Percentiles rank a stretch among this genome's conserved stretches.
These are phyloP conservation scores for Hypoxylon subgilvum DNA, from an alignment of 495 filamentous ascomycete genomes.

Conservation along the genomic window DNA sequence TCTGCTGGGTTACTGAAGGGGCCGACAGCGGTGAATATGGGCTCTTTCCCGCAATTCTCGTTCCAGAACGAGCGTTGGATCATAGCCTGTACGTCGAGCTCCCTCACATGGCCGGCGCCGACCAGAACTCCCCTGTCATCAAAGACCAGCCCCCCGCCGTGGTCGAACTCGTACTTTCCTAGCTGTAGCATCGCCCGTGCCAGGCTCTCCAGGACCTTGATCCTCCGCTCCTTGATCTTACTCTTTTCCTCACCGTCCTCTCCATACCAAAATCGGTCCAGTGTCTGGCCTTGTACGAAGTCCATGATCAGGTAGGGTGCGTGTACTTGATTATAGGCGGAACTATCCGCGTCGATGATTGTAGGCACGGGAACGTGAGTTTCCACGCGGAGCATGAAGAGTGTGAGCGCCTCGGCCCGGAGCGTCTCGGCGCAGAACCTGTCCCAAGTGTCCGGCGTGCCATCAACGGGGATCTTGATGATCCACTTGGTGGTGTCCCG, in stretches of 20 bases:
- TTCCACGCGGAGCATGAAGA: constrained; percentile 24
- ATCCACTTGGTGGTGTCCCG: constrained; percentile 24
- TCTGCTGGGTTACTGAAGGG: constrained; percentile 5
- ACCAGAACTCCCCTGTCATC: constrained; percentile 14
- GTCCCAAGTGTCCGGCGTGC: constrained; percentile 31
- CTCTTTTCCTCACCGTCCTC: not conserved
- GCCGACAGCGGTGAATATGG: constrained; percentile 15
- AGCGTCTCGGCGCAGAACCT: constrained; percentile 18
- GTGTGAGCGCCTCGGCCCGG: constrained; percentile 27
- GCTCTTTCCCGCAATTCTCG: constrained; percentile 21
- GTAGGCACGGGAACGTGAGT: constrained; percentile 30
- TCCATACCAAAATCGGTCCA: constrained; percentile 32
- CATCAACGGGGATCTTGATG: constrained; percentile 33
- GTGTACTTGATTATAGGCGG: constrained; percentile 24
- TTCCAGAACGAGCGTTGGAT: constrained; percentile 26
- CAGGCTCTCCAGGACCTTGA: constrained; percentile 10
- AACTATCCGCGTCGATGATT: constrained; percentile 32
- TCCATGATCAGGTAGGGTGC: constrained; percentile 37
- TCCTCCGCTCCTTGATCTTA: constrained; percentile 6
- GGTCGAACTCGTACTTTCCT: constrained; percentile 25
- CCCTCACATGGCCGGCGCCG: constrained; percentile 12
- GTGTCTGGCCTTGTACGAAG: constrained; percentile 24
- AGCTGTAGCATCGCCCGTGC: constrained; percentile 31
- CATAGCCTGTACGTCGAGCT: constrained; percentile 34
- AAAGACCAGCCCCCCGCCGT: constrained; percentile 30